phyloP scores from a whole-genome alignment of 495 filamentous ascomycete genomes.

The Glonium stellatum region DNA sequence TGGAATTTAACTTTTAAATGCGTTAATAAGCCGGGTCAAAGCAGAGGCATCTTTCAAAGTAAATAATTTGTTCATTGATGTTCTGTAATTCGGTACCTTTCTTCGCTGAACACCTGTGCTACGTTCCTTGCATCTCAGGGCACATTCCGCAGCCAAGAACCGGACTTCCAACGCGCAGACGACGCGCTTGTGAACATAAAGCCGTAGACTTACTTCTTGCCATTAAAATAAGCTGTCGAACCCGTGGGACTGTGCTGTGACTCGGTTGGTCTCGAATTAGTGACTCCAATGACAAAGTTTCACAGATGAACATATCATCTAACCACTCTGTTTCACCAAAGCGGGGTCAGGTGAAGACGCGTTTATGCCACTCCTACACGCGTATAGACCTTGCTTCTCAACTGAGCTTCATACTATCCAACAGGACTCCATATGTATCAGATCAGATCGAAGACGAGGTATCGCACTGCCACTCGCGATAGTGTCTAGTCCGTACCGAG shows the following conservation, averaged over 20 bases:
- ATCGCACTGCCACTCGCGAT: not conserved
- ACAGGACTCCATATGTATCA: not conserved
- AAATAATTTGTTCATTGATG: not conserved
- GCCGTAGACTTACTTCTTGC: slow-evolving; percentile 6
- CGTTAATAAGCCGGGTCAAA: no score
- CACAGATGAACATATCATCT: not conserved
- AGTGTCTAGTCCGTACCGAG: not conserved
- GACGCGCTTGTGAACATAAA: slow-evolving; percentile 10
- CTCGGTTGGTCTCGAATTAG: slow-evolving; percentile 4
- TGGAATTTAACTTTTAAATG: no score
- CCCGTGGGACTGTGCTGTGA: slow-evolving; percentile 3
- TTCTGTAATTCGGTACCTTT: not conserved
- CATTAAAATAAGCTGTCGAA: slow-evolving; percentile 1
- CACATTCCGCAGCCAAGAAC: slow-evolving; percentile 22
- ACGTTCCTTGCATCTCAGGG: slow-evolving; percentile 24
- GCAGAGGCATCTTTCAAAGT: not conserved
- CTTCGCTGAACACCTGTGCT: slow-evolving; percentile 2
- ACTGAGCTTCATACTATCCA: not conserved
- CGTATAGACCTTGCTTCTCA: not conserved
- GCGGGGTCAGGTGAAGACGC: not conserved
- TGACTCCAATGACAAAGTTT: slow-evolving; percentile 11
- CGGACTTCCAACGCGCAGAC: not conserved
- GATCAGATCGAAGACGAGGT: not conserved
- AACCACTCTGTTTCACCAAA: not conserved
- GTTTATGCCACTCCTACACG: not conserved